Evolutionary conservation across 129 eudicot genomes (phyloP), one percentile per base, ranked within the genome.

Genomic region (Centella asiatica): DNA sequence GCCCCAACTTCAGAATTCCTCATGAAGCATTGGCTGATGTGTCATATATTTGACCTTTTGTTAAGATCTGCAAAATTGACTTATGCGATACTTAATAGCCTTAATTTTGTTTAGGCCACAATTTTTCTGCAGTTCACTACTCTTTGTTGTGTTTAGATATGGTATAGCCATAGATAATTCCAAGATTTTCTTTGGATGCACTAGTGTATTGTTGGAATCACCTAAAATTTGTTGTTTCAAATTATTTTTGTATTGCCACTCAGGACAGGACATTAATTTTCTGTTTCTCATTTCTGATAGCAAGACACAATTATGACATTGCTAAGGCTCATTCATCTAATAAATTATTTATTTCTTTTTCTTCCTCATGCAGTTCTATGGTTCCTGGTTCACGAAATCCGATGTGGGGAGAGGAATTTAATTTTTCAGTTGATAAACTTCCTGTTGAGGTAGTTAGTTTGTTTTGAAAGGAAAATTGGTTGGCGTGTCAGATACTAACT

Each of bases 351-450:
- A 31, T n/a, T 36, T 23, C 44, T 58, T n/a, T n/a, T n/a, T 60
- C 32, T 33, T 78, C 46, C 53, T 65, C 42, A 65, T 76, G 79
- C 77, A 92, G 99, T 64, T 92, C 99, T 25, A 92, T 92, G 99
- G 83, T 92, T 77, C 99, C 99, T 66, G 99, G 99, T 69, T 87
- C 99, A 71, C 83, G 99, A 85, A 92, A 92, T 75, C 99, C 99
- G 32, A 84, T 92, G 99, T 92, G 99, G 99, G 99, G 99, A 31
- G 99, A 92, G 71, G 96, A 87, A 70, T 92, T 92, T 65, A 76
- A 87, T 66, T 92, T 92, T 72, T 61, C 88, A 75, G 84, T 87
- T 10, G 99, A 92, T 47, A 83, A 87, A 69, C 94, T 92, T 70
- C 99, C 99, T 59, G 88, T 82, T 19, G 87, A 84, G 99, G 99